Percentiles rank a stretch among this genome's conserved stretches.
These are phyloP conservation scores for Dovyalis caffra DNA, from an alignment of 345 rosid species.

Conservation along the genomic window DNA sequence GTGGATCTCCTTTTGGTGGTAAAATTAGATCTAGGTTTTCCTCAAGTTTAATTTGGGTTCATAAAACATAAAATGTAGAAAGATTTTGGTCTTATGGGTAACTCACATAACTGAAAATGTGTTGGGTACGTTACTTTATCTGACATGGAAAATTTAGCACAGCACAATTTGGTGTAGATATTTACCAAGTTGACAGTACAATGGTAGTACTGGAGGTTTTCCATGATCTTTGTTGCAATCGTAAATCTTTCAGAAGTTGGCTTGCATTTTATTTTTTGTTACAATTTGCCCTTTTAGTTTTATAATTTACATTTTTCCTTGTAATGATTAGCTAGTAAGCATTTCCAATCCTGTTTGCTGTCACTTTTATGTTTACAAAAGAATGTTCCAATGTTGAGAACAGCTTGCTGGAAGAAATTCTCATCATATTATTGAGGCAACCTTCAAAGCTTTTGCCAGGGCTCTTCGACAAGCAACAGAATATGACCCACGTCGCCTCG, in stretches of 20 bases:
- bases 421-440: conserved; percentile 94
- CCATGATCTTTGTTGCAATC: not conserved
- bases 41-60: no score
- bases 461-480: conserved; percentile 92
- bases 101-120: not conserved
- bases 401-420: conserved; percentile 93
- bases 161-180: not conserved
- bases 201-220: not conserved
- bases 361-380: not conserved
- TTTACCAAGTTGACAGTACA: not conserved
- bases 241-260: not conserved
- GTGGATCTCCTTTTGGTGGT: not conserved
- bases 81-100: not conserved
- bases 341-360: not conserved
- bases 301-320: not conserved
- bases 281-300: not conserved
- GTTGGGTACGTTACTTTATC: not conserved
- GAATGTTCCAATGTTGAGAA: conserved; percentile 5
- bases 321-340: not conserved
- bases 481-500: conserved; percentile 69
- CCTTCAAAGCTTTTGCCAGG: conserved; percentile 95
- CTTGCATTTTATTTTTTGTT: not conserved
- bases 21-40: not conserved
- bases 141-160: not conserved
- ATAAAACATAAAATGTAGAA: not conserved